Conservation (phyloP, 208 protist species). For the Acanthamoeba polyphaga region DNA sequence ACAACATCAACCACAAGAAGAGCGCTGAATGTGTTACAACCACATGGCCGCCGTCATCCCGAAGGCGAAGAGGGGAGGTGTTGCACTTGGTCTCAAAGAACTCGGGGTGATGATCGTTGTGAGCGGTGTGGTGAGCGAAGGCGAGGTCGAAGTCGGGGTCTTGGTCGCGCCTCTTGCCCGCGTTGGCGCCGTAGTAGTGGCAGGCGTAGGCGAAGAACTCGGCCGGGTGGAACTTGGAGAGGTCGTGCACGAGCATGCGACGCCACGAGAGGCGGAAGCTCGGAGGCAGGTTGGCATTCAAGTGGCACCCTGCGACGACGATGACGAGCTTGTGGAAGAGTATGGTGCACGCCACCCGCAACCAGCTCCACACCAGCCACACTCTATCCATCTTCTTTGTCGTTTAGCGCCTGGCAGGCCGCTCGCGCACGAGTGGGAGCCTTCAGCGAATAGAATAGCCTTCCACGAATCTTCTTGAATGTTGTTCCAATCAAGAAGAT, state of each 20-base stretch:
- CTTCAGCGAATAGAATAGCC: too few species aligned
- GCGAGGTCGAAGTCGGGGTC: background rate
- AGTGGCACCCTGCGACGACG: background rate
- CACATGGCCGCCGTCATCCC: background rate
- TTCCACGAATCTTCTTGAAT: too few species aligned
- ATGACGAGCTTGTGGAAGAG: constrained; percentile 22
- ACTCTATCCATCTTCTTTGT: background rate
- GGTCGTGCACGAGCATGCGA: constrained; percentile 10
- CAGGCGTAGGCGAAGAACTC: constrained; percentile 35
- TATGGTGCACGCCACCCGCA: background rate
- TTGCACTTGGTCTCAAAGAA: background rate
- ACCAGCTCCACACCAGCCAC: background rate
- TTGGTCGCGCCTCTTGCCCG: background rate
- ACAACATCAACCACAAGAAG: background rate
- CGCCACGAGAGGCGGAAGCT: background rate
- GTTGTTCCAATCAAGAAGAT: too few species aligned
- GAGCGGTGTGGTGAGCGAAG: background rate
- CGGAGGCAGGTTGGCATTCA: background rate
- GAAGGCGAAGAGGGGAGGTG: background rate
- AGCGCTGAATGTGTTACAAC: too few species aligned
- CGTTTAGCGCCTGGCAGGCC: background rate
- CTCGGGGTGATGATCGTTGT: constrained; percentile 60
- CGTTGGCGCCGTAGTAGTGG: background rate
- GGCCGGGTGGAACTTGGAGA: constrained; percentile 49
- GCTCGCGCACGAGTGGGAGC: too few species aligned